Base-by-base conservation (phyloP, 1,139 yeast genomes). In the Citeromyces siamensis region DNA sequence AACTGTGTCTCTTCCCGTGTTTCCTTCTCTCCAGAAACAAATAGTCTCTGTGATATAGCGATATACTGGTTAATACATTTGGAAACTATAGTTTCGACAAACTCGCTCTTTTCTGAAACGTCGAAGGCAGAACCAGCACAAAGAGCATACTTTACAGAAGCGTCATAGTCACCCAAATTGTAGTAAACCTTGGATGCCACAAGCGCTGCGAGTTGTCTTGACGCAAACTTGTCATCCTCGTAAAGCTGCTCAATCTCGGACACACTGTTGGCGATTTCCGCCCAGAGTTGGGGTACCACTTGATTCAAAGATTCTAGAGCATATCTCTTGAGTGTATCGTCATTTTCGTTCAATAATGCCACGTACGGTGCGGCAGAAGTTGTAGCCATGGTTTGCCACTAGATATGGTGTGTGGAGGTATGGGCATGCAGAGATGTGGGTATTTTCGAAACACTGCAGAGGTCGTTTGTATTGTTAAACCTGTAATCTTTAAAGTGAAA, bases 131-230 rank as follows among this genome's bases (percentile, higher is more conserved):
- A 71, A 19, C 86, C 95, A 9, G 98, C 93, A 34, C 75, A 78
- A 37, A 90, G 70, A 3, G 95, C 90, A 56, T 78, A 90, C 53
- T 74, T 80, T 45, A 90, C 95, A 9, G 95, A 82, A 5, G 93
- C 73, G 45, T 84, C 94, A 51, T 82, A 86, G 55, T 90, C 98
- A 34, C 97, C 97, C 50, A 90, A 68, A 55, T 93, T 88, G 58
- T 86, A 93, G 62, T 90, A 93, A 13, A 90, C 94, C 59, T 90
- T 90, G 20, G 97, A 85, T 6, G 90, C 90, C 44, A 90, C 74
- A 44, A 90, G 66, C 3, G 98, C 98, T 3, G 97, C 98, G 52
- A 90, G 68, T 47, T 94, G 74, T 35, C 49, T 48, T 43, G 80
- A 75, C 36, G 78, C 74, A 56, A 88, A 90, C 12, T 69, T 59